These are phyloP conservation scores for Fraxinus paxiana DNA, from an alignment of 305 asterid genomes.

Conservation along the genomic window DNA sequence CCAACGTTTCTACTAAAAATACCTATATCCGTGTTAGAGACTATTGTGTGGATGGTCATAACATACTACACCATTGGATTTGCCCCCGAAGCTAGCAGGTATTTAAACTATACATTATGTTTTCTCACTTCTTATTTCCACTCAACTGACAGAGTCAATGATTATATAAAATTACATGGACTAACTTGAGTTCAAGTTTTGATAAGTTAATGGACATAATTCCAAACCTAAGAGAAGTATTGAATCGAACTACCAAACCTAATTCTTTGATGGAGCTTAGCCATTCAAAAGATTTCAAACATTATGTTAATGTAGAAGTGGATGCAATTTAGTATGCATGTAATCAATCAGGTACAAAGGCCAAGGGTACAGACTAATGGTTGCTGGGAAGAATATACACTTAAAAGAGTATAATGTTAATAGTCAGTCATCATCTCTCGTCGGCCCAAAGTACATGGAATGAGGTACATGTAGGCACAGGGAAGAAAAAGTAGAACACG, in stretches of 20 bases:
- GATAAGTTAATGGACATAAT: neutral
- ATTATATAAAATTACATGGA: neutral
- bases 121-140: neutral
- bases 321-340: neutral
- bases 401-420: neutral
- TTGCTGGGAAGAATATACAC: neutral
- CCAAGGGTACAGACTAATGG: neutral
- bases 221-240: neutral
- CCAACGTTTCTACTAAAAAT: constrained; percentile 15
- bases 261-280: neutral
- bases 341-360: neutral
- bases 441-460: neutral
- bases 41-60: neutral
- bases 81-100: neutral
- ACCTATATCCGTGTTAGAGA: neutral
- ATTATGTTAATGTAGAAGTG: neutral
- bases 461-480: neutral
- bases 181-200: neutral
- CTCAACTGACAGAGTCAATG: neutral
- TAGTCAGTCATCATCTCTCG: neutral
- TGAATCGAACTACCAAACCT: neutral
- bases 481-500: neutral
- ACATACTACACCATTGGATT: neutral
- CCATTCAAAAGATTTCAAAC: neutral
- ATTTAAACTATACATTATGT: neutral